Conservation (phyloP, 1,139 yeast species). For the Yamadazyma blattariae region DNA sequence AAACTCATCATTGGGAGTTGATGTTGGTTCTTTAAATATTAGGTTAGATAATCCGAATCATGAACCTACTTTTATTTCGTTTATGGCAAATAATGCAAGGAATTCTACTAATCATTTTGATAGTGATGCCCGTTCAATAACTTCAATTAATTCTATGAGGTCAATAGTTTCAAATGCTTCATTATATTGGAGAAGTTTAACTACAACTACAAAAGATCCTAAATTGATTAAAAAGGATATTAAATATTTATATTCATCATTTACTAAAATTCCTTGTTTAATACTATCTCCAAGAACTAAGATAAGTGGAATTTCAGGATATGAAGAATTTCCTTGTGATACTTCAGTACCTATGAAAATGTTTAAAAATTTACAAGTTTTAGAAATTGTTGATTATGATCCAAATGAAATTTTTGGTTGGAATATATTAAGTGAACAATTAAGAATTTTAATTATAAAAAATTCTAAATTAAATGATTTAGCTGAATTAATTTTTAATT, state of each 20-base stretch:
- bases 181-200: conserved; percentile 40
- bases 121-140: conserved; percentile 58
- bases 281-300: conserved; percentile 58
- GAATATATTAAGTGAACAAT: conserved; percentile 54
- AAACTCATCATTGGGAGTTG: conserved; percentile 48
- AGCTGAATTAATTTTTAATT: conserved; percentile 46
- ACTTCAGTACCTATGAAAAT: conserved; percentile 61
- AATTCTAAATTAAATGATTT: conserved; percentile 50
- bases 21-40: conserved; percentile 63
- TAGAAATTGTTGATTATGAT: conserved; percentile 58
- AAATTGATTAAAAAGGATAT: conserved; percentile 46
- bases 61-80: conserved; percentile 53
- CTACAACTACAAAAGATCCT: conserved; percentile 35
- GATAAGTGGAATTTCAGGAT: conserved; percentile 53
- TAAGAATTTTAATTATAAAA: conserved; percentile 53
- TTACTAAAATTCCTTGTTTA: conserved; percentile 64
- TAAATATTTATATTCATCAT: conserved; percentile 60
- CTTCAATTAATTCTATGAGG: conserved; percentile 62
- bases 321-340: conserved; percentile 71
- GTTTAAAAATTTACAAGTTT: conserved; percentile 60
- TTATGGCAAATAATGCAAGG: conserved; percentile 49
- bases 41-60: conserved; percentile 57
- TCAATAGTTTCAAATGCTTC: conserved; percentile 50
- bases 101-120: conserved; percentile 40
- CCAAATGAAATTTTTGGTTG: conserved; percentile 68